Percentiles rank a stretch among this genome's conserved stretches.
These are phyloP conservation scores for Fonsecaea multimorphosa DNA, from an alignment of 2,329 filamentous ascomycete genomes.

Conservation along the genomic window DNA sequence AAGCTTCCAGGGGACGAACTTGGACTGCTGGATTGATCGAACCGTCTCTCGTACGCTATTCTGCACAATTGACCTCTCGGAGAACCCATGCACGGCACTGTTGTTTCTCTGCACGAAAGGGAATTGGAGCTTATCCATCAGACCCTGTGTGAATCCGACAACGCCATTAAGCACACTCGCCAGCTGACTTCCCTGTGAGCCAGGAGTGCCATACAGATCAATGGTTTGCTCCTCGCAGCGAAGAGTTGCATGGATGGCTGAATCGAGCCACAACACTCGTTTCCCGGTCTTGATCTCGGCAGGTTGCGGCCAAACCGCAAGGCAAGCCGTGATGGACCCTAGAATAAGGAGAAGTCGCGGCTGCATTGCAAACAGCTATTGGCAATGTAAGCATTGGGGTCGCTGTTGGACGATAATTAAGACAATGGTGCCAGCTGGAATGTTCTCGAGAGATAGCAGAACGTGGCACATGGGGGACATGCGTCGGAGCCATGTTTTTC, in stretches of 20 bases:
- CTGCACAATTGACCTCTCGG: conserved; percentile 36
- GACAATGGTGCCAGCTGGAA: neutral
- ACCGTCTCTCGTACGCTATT: conserved; percentile 37
- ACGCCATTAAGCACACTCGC: conserved; percentile 5
- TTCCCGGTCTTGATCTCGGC: conserved; percentile 14
- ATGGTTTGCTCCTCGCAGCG: conserved; percentile 17
- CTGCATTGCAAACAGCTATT: neutral
- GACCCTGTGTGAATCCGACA: conserved; percentile 11
- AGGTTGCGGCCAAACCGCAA: conserved; percentile 33
- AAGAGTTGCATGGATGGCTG: conserved; percentile 20
- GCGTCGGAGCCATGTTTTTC: neutral
- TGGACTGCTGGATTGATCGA: conserved; percentile 34
- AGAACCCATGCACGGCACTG: conserved; percentile 5
- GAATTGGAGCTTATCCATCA: conserved; percentile 21
- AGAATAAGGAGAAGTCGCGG: neutral
- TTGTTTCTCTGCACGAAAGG: conserved; percentile 3
- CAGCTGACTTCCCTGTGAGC: neutral
- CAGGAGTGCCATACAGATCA: neutral
- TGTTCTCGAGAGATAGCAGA: no score
- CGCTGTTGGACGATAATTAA: neutral
- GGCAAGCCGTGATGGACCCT: neutral
- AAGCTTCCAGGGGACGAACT: conserved; percentile 44
- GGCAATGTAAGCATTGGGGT: neutral
- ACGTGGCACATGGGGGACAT: neutral
- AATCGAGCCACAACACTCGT: conserved; percentile 31